Evolutionary conservation across 805 yeast species (phyloP).

Genomic region (Yamadazyma insecticola): DNA sequence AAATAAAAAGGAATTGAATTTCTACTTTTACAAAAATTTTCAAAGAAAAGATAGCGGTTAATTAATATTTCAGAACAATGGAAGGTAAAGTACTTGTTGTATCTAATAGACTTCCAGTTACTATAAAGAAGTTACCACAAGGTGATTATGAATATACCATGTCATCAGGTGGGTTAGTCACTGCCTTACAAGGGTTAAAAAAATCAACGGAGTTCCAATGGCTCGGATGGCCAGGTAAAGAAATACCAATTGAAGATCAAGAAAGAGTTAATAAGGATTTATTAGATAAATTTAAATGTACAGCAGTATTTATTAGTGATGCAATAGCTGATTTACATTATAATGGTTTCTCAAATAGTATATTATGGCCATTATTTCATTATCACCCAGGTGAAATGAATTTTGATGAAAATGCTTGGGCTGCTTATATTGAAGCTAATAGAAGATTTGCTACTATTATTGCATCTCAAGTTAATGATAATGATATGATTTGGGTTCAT

Average conservation of each 20-base stretch:
- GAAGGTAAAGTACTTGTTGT: conserved; percentile 83
- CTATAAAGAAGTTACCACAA: conserved; percentile 60
- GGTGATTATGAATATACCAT: conserved; percentile 77
- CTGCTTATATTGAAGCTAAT: conserved; percentile 93
- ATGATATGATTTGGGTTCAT: conserved; percentile 95
- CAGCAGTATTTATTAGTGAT: conserved; percentile 84
- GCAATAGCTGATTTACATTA: conserved; percentile 93
- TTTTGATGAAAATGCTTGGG: conserved; percentile 97
- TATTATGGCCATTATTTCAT: conserved; percentile 96
- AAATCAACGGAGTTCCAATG: conserved; percentile 83
- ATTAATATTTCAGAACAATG: no score
- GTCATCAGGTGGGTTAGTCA: conserved; percentile 97
- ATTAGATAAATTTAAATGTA: conserved; percentile 74
- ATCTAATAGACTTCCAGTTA: conserved; percentile 92
- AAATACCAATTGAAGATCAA: conserved; percentile 74
- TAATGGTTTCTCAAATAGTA: conserved; percentile 92
- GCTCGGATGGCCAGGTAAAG: conserved; percentile 96
- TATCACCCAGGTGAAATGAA: conserved; percentile 99
- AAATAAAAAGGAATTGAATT: no score
- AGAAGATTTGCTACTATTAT: conserved; percentile 72
- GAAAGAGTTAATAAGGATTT: conserved; percentile 65
- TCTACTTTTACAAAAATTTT: no score
- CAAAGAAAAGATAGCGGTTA: no score
- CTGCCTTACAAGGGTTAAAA: conserved; percentile 89
- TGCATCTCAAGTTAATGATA: conserved; percentile 64